Percentiles rank a stretch among this genome's conserved stretches.
These are phyloP conservation scores for Beauveria scarabaeidicola DNA, from an alignment of 2,329 filamentous ascomycete species.

Conservation along the genomic window DNA sequence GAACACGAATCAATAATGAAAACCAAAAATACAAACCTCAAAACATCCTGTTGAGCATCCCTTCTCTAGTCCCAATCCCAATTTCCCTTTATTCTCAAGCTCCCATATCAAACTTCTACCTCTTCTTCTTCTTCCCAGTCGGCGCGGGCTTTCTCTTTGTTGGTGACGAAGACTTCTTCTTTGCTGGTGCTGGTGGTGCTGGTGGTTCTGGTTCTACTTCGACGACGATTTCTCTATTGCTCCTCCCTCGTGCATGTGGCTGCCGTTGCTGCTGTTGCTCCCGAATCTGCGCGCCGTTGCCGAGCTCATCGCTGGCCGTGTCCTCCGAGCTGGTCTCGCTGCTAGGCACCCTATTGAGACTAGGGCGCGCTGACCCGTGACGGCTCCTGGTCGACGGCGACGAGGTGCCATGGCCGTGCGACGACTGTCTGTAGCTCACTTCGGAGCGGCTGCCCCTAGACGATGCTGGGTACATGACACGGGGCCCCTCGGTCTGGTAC, in stretches of 20 bases:
- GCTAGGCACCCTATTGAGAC: slow-evolving; percentile 23
- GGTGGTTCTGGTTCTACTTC: slow-evolving; percentile 27
- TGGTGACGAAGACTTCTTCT: slow-evolving; percentile 34
- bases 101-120: neutral
- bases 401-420: slow-evolving; percentile 18
- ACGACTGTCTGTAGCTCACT: slow-evolving; percentile 16
- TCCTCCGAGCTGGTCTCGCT: slow-evolving; percentile 26
- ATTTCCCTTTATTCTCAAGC: slow-evolving; percentile 15
- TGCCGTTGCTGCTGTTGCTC: slow-evolving; percentile 13
- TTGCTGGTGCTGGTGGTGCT: slow-evolving; percentile 21
- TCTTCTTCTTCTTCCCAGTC: slow-evolving; percentile 25
- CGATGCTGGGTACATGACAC: slow-evolving; percentile 25
- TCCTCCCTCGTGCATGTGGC: slow-evolving; percentile 19
- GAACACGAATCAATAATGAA: neutral
- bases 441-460: slow-evolving; percentile 30
- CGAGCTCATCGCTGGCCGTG: slow-evolving; percentile 29
- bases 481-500: slow-evolving; percentile 41
- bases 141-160: slow-evolving; percentile 31
- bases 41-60: neutral
- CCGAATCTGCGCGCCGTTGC: slow-evolving; percentile 25
- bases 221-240: slow-evolving; percentile 30
- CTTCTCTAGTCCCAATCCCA: neutral
- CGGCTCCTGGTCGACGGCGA: slow-evolving; percentile 22
- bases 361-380: slow-evolving; percentile 22
- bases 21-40: neutral